These are phyloP conservation scores for Serendipita sp. DNA, from an alignment of 768 basidiomycete species.

Conservation along the genomic window DNA sequence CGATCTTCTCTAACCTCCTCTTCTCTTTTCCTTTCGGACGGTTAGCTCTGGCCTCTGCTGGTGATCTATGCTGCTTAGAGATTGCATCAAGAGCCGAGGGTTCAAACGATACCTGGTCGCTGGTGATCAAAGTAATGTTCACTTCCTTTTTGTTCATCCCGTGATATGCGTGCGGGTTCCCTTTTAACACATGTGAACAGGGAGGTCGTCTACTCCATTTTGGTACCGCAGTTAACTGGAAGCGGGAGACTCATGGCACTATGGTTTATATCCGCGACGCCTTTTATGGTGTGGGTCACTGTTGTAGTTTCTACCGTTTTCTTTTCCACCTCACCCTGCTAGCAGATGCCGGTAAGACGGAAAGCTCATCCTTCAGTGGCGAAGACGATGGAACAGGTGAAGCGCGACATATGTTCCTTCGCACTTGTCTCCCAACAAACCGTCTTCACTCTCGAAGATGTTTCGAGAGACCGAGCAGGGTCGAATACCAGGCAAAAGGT, in stretches of 20 bases:
- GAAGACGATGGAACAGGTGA: constrained; percentile 50
- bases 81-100: constrained; percentile 58
- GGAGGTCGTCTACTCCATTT: constrained; percentile 49
- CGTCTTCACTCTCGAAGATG: constrained; percentile 50
- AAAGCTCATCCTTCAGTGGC: constrained; percentile 45
- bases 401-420: constrained; percentile 54
- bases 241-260: constrained; percentile 59
- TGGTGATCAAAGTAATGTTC: constrained; percentile 54
- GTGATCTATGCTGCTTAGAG: constrained; percentile 65
- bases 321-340: not conserved
- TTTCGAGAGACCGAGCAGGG: constrained; percentile 24
- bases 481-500: constrained; percentile 25
- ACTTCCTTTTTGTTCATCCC: not conserved
- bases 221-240: constrained; percentile 63
- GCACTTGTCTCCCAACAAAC: constrained; percentile 61
- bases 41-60: constrained; percentile 69
- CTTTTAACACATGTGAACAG: too few relatives aligned
- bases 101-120: constrained; percentile 53
- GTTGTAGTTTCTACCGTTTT: constrained; percentile 6
- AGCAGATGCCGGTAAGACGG: constrained; percentile 67
- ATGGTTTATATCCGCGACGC: constrained; percentile 73
- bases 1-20: not conserved
- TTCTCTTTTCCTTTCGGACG: not conserved
- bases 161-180: not conserved
- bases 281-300: constrained; percentile 75